Evolutionary conservation across 2,329 filamentous ascomycete species (phyloP), one percentile per base, ranked within the genome.

Genomic region (Penicillium occitanis): DNA sequence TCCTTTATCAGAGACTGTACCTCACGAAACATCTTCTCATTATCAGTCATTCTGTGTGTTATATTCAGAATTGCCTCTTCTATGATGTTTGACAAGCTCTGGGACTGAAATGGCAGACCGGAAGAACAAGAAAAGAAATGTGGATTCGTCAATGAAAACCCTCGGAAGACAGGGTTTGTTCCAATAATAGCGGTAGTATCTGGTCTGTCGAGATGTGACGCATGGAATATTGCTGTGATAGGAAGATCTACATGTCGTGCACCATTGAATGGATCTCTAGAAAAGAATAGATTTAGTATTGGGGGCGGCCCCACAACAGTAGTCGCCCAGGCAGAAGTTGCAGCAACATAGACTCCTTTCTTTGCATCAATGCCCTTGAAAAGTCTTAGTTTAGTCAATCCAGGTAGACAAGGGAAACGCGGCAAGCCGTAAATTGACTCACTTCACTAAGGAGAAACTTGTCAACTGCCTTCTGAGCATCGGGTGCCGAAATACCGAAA

Each of bases 281-380:
- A 35, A 40, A 62, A 53, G 42, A 62, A 51, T 28, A 51, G 19
- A 22, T 62, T 51, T 13, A 51, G 46, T n/a, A 62, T 30, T 10
- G 44, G 46, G 14, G 60, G 60, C 5, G 60, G 60, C 14, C 60
- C 60, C 19, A 62, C 50, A 17, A 62, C 50, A n/a, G 60, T 62
- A 28, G 46, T 62, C 6, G 60, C 60, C 60, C 60, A 62, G 11
- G 60, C 60, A 17, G 60, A 62, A 17, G 60, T 62, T 37, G 46
- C 60, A 25, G 44, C 60, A 40, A 48, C 46, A 28, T 62, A 62
- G 14, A 62, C 44, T 25, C 60, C 60, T 62, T 62, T 62, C 30
- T 22, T 51, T n/a, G 19, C 30, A 40, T 51, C 37, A 28, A 62
- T 35, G 19, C 33, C 33, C 60, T 62, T 33, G 4, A n/a, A 53